Base-by-base conservation (phyloP, 495 filamentous ascomycete genomes). In the Podospora tetraspora region DNA sequence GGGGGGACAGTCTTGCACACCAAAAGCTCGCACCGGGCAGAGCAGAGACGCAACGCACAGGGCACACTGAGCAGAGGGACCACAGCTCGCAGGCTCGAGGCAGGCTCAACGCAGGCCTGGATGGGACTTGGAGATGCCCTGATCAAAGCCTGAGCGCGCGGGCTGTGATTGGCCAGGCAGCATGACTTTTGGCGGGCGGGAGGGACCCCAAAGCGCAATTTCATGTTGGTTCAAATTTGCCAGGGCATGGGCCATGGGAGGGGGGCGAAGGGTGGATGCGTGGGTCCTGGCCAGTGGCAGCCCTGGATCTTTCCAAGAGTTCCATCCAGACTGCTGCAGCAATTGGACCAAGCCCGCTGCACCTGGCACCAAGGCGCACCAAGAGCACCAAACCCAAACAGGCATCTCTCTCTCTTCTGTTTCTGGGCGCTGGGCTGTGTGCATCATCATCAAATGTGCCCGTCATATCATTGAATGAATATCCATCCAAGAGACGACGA, bases 141-240 rank as follows among this genome's bases (percentile, higher is more conserved):
- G 71, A 72, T 74, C 76, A 78, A 77, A 77, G 75, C 77, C 74
- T 76, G 76, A 77, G 75, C 75, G 74, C 72, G 66, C 68, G 71
- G 63, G 43, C 59, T 21, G 23, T 76, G 74, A 78, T 78, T 79
- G 76, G 77, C 63, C 59, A 37, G 67, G 57, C 57, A 19, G 29
- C 24, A 21, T 37, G 67, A 30, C 58, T 72, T 72, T 74, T 69
- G 68, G 73, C 63, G 69, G 76, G 66, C 67, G 58, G 67, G 12
- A 69, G 24, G 23, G 19, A 64, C 67, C 72, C 71, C 63, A 23
- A 64, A 21, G 57, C 58, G 67, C 70, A 71, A 60, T 69, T 52
- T 52, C 43, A 52, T 52, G 43, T 52, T 52, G 43, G 43, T n/a
- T n/a, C 65, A 27, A 70, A 22, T 70, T 70, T 59, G 58, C 68